Conservation (phyloP, 495 filamentous ascomycete genomes). For the Tirmania nivea region DNA sequence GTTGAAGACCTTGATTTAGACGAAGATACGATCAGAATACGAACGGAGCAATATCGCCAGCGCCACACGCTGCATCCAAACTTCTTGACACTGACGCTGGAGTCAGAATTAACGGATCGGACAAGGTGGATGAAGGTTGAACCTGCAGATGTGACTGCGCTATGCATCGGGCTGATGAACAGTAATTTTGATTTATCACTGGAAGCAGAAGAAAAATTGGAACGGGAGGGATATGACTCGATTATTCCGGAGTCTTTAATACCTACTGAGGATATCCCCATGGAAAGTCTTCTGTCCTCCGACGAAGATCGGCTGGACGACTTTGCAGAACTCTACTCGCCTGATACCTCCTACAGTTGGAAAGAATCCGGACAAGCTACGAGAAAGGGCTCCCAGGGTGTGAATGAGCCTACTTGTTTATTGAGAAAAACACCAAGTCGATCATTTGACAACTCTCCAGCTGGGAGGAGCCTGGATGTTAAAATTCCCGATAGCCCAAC, state of each 20-base stretch:
- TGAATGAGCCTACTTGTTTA: background rate
- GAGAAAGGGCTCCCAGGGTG: too few species aligned
- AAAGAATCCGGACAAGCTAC: slow-evolving; percentile 5
- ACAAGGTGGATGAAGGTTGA: slow-evolving; percentile 53
- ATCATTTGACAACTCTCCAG: background rate
- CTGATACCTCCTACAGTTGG: slow-evolving; percentile 6
- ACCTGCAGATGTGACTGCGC: slow-evolving; percentile 45
- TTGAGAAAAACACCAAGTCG: background rate
- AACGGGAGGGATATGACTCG: background rate
- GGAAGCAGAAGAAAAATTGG: background rate
- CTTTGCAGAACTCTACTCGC: background rate
- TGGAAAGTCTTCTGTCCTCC: slow-evolving; percentile 17
- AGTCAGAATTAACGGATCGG: slow-evolving; percentile 46
- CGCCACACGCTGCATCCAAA: slow-evolving; percentile 51
- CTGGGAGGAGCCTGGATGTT: background rate
- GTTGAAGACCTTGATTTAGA: slow-evolving; percentile 49
- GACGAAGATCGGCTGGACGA: slow-evolving; percentile 12
- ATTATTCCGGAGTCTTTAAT: slow-evolving; percentile 20
- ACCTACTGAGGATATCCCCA: slow-evolving; percentile 22
- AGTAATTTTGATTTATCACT: slow-evolving; percentile 7
- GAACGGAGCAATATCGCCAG: slow-evolving; percentile 44
- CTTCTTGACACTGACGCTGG: slow-evolving; percentile 46
- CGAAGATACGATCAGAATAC: slow-evolving; percentile 42
- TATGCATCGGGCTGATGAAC: slow-evolving; percentile 37
- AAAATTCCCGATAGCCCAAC: slow-evolving; percentile 31